Evolutionary conservation across 2,329 filamentous ascomycete genomes (phyloP).

Genomic region (Sphaerostilbella broomeana): DNA sequence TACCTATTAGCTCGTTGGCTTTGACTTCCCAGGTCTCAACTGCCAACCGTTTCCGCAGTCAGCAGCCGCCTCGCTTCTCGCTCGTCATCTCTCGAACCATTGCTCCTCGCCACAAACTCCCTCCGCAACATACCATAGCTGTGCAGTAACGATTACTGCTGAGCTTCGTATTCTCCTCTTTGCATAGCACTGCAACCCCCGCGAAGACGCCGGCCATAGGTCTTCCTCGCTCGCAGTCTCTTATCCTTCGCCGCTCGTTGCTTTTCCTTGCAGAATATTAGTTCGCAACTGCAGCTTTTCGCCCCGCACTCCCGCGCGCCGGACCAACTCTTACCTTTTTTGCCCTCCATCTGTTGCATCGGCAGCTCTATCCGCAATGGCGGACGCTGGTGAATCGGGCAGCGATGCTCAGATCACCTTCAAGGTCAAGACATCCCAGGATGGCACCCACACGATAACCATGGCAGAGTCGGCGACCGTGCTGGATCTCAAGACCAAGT

Average conservation of each 20-base stretch:
- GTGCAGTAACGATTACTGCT: too few relatives aligned
- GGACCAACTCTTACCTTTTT: not conserved
- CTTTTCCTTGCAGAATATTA: too few relatives aligned
- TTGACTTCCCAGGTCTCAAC: too few relatives aligned
- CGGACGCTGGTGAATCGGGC: slow-evolving; percentile 54
- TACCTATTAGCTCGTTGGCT: too few relatives aligned
- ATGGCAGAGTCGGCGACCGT: slow-evolving; percentile 71
- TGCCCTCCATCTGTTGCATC: not conserved
- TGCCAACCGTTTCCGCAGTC: too few relatives aligned
- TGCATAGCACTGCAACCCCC: too few relatives aligned
- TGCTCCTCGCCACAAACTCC: not conserved
- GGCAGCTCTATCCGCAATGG: slow-evolving; percentile 41
- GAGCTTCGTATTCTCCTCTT: too few relatives aligned
- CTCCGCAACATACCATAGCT: not conserved
- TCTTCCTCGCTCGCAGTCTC: too few relatives aligned
- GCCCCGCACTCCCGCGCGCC: slow-evolving; percentile 1
- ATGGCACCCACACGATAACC: slow-evolving; percentile 77
- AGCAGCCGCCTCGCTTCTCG: too few relatives aligned
- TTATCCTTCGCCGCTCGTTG: too few relatives aligned
- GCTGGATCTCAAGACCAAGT: slow-evolving; percentile 81
- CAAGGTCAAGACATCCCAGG: slow-evolving; percentile 94
- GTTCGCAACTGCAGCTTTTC: not conserved
- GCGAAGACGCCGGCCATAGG: too few relatives aligned
- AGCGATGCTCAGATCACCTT: slow-evolving; percentile 81
- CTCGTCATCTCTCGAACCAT: not conserved